These are phyloP conservation scores for Kuraishia hungarica DNA, from an alignment of 805 yeast species.

Conservation along the genomic window DNA sequence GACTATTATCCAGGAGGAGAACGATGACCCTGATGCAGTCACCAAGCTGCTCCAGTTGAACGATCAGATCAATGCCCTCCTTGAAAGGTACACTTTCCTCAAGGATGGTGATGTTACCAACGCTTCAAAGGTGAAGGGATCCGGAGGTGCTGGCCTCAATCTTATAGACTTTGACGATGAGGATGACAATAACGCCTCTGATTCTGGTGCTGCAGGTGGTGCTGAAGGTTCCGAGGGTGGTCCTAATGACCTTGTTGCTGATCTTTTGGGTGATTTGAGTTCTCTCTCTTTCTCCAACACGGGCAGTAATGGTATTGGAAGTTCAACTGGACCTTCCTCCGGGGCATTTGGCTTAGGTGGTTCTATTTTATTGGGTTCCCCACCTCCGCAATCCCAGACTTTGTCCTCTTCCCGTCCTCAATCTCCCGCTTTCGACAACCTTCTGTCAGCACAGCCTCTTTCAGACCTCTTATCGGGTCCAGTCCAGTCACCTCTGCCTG, in stretches of 20 bases:
- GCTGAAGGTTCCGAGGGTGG: conserved; percentile 8
- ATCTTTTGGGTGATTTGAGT: conserved; percentile 65
- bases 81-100: conserved; percentile 58
- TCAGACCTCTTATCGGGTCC: not conserved
- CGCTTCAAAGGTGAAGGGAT: conserved; percentile 38
- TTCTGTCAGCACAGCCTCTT: not conserved
- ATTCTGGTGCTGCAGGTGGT: conserved; percentile 6
- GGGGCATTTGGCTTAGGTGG: conserved; percentile 7
- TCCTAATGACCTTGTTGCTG: conserved; percentile 44
- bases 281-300: conserved; percentile 43
- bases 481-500: not conserved
- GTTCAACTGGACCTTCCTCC: not conserved
- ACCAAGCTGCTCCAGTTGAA: conserved; percentile 58
- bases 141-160: conserved; percentile 32
- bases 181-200: conserved; percentile 38
- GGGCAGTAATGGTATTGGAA: conserved; percentile 1
- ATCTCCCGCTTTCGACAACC: not conserved
- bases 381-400: conserved; percentile 6
- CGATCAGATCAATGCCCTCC: conserved; percentile 63
- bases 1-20: conserved; percentile 76
- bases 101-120: conserved; percentile 49
- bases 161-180: conserved; percentile 74
- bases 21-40: conserved; percentile 56
- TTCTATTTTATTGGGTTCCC: conserved; percentile 6
- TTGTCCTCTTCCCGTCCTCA: conserved; percentile 1